Conservation (phyloP, 1,284 basidiomycete species). For the Microbotryum intermedium region DNA sequence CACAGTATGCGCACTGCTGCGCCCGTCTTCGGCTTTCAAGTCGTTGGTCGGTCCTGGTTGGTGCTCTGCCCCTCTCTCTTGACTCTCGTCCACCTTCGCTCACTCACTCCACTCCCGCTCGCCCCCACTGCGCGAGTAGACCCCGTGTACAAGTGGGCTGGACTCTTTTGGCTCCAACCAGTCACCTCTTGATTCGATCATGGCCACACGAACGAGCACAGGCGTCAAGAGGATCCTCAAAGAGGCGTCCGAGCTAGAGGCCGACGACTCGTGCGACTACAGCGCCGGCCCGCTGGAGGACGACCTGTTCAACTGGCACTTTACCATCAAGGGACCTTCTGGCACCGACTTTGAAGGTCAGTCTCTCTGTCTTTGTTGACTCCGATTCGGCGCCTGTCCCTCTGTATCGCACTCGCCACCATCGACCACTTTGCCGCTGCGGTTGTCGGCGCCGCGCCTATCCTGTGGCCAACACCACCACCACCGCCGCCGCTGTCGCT, state of each 20-base stretch:
- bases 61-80: too few species aligned
- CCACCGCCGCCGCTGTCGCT: neutral
- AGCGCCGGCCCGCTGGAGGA: conserved; percentile 71
- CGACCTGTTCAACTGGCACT: conserved; percentile 75
- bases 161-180: neutral
- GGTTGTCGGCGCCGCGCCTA: too few species aligned
- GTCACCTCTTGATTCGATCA: conserved; percentile 7
- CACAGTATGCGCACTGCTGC: too few species aligned
- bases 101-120: too few species aligned
- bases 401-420: too few species aligned
- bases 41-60: too few species aligned
- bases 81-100: too few species aligned
- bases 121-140: neutral
- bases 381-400: conserved; percentile 33
- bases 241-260: conserved; percentile 78
- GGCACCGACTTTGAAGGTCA: conserved; percentile 83
- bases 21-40: too few species aligned
- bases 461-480: neutral
- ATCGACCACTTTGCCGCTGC: too few species aligned
- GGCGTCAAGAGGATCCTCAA: conserved; percentile 67
- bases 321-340: conserved; percentile 77
- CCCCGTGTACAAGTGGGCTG: neutral
- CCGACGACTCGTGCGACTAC: conserved; percentile 73
- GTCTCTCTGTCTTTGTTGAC: conserved; percentile 35
- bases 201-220: neutral